Percentiles rank a stretch among this genome's conserved stretches.
Evolutionary conservation across 176 grass and related monocot species (phyloP).

Genomic region (Cymbopogon citratus): DNA sequence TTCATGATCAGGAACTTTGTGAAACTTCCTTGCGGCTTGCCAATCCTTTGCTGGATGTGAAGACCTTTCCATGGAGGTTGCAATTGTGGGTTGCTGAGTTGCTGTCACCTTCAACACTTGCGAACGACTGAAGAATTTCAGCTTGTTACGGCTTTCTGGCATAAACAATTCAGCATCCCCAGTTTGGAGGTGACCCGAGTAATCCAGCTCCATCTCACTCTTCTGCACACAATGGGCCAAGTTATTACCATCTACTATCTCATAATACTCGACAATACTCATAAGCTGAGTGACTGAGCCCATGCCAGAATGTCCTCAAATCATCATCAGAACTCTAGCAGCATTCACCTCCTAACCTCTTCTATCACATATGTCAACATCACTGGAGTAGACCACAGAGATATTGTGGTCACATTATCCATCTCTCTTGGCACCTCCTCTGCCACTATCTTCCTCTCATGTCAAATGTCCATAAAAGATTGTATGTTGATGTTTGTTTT

Average conservation of each 20-base stretch:
- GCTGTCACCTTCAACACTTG: constrained; percentile 12
- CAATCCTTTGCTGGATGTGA: constrained; percentile 22
- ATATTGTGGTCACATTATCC: neutral
- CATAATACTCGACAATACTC: neutral
- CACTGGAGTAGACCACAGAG: neutral
- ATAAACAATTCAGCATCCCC: constrained; percentile 1
- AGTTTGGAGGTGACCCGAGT: neutral
- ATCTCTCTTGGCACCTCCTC: neutral
- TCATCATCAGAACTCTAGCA: constrained; percentile 22
- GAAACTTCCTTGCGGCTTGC: constrained; percentile 35
- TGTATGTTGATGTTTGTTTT: neutral
- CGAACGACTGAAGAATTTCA: constrained; percentile 17
- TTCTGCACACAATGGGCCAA: neutral
- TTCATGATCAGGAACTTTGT: constrained; percentile 5
- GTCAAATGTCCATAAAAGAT: neutral
- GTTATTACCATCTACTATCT: neutral
- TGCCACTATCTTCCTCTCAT: neutral
- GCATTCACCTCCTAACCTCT: constrained; percentile 19
- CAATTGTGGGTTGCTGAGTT: neutral
- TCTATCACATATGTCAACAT: constrained; percentile 21
- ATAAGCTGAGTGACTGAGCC: neutral
- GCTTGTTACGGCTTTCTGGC: constrained; percentile 12
- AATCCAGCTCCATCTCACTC: constrained; percentile 2
- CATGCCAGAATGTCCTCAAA: too few relatives aligned
- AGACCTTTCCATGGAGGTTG: constrained; percentile 30